A percentile compares a stretch with the other conserved stretches of the same genome.
Evolutionary conservation across 495 filamentous ascomycete species (phyloP).

Genomic region (Chaetomium tenue): DNA sequence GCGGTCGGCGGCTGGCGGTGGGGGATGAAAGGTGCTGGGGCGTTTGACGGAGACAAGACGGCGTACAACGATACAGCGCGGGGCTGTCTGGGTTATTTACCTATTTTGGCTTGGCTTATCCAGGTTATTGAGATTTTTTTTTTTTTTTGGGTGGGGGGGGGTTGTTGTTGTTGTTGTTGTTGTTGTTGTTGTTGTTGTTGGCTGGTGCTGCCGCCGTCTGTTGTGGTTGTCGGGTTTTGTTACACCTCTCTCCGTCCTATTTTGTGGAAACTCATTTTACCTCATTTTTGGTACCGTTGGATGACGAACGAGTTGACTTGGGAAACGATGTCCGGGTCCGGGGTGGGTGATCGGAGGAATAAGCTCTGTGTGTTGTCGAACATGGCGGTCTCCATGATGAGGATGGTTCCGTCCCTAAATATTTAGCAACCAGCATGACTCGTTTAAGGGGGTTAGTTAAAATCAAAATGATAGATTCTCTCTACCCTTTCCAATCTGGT

Average conservation of each 20-base stretch:
- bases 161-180: neutral
- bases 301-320: neutral
- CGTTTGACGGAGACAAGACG: constrained; percentile 5
- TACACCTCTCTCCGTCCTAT: neutral
- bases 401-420: neutral
- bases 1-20: too few relatives aligned
- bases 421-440: neutral
- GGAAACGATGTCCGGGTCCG: neutral
- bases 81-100: neutral
- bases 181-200: neutral
- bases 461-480: neutral
- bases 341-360: neutral
- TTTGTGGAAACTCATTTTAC: neutral
- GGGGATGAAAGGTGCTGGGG: neutral
- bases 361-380: neutral
- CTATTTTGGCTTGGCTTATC: constrained; percentile 6
- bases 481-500: neutral
- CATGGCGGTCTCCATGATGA: neutral
- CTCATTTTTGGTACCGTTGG: neutral
- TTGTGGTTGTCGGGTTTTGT: neutral
- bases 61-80: constrained; percentile 7
- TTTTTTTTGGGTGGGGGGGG: too few relatives aligned
- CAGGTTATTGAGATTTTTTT: neutral
- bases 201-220: too few relatives aligned
- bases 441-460: neutral